Conservation (phyloP, 2,329 filamentous ascomycete genomes). For the Trichoderma koningii region DNA sequence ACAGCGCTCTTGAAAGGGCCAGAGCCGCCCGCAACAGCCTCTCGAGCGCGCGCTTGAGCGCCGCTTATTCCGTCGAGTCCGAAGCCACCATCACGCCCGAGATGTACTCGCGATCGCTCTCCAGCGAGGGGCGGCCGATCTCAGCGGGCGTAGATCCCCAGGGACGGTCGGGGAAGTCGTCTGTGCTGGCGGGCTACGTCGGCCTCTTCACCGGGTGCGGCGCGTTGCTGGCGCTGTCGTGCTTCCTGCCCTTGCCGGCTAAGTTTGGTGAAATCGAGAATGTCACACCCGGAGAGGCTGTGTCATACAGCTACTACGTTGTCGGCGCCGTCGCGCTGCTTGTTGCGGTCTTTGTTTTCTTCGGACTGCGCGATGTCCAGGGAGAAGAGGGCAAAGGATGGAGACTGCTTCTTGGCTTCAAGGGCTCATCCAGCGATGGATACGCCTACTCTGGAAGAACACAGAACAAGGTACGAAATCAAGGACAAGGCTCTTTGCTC, state of each 20-base stretch:
- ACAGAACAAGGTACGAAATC: slow-evolving; percentile 35
- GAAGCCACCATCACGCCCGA: slow-evolving; percentile 75
- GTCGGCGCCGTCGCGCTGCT: slow-evolving; percentile 72
- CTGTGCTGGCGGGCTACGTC: slow-evolving; percentile 79
- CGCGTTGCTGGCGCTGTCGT: slow-evolving; percentile 75
- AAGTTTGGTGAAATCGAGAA: slow-evolving; percentile 71
- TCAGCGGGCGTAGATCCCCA: slow-evolving; percentile 32
- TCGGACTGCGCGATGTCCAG: slow-evolving; percentile 69
- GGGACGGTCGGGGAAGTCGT: slow-evolving; percentile 49
- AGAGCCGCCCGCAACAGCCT: slow-evolving; percentile 42
- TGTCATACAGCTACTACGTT: slow-evolving; percentile 84
- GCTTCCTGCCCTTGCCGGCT: slow-evolving; percentile 87
- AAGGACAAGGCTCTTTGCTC: not conserved
- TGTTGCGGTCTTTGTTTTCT: slow-evolving; percentile 73
- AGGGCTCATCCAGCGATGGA: slow-evolving; percentile 32
- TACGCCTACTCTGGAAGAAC: slow-evolving; percentile 7
- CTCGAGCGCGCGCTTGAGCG: slow-evolving; percentile 52
- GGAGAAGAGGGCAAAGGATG: slow-evolving; percentile 81
- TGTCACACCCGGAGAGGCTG: slow-evolving; percentile 71
- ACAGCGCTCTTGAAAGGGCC: slow-evolving; percentile 34
- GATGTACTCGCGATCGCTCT: slow-evolving; percentile 49
- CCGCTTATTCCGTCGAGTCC: slow-evolving; percentile 69
- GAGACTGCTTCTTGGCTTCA: slow-evolving; percentile 55
- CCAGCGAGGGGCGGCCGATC: slow-evolving; percentile 34
- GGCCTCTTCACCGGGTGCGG: slow-evolving; percentile 92